Conservation (phyloP, 179 eudicot genomes). For the Actinidia arguta region DNA sequence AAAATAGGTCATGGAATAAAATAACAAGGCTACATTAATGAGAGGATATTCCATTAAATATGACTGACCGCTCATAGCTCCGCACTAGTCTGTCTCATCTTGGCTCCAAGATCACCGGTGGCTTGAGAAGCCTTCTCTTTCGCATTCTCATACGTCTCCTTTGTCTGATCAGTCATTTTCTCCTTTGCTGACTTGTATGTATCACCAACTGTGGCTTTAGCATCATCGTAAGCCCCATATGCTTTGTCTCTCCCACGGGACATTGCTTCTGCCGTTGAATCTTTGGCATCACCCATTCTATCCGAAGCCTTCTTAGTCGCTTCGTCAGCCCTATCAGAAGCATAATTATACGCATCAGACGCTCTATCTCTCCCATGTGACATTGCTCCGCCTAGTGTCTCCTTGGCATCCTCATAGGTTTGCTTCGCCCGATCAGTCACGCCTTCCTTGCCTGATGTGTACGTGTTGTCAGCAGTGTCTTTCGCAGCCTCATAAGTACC, state of each 20-base stretch:
- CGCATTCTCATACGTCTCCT: constrained; percentile 35
- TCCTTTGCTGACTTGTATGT: constrained; percentile 31
- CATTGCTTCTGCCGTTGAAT: not conserved
- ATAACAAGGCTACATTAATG: too few relatives aligned
- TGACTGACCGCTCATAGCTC: constrained; percentile 18
- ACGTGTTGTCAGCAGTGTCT: constrained; percentile 23
- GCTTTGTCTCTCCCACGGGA: constrained; percentile 24
- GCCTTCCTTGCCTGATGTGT: constrained; percentile 27
- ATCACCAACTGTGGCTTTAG: constrained; percentile 23
- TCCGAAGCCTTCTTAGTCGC: too few relatives aligned
- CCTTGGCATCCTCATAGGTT: constrained; percentile 42
- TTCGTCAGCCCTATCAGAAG: too few relatives aligned
- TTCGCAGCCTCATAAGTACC: constrained; percentile 15
- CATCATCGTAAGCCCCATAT: constrained; percentile 11
- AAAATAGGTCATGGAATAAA: too few relatives aligned
- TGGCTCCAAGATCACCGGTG: constrained; percentile 34
- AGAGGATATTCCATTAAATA: too few relatives aligned
- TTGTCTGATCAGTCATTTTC: constrained; percentile 24
- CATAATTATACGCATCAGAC: constrained; percentile 18
- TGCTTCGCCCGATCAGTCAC: constrained; percentile 27
- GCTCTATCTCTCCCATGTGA: constrained; percentile 26
- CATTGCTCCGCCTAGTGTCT: constrained; percentile 11
- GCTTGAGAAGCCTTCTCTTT: constrained; percentile 41
- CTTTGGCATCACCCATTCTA: constrained; percentile 6
- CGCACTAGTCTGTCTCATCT: constrained; percentile 11